Conservation (phyloP, 2,329 filamentous ascomycete species). For the Tolypocladium capitatum region DNA sequence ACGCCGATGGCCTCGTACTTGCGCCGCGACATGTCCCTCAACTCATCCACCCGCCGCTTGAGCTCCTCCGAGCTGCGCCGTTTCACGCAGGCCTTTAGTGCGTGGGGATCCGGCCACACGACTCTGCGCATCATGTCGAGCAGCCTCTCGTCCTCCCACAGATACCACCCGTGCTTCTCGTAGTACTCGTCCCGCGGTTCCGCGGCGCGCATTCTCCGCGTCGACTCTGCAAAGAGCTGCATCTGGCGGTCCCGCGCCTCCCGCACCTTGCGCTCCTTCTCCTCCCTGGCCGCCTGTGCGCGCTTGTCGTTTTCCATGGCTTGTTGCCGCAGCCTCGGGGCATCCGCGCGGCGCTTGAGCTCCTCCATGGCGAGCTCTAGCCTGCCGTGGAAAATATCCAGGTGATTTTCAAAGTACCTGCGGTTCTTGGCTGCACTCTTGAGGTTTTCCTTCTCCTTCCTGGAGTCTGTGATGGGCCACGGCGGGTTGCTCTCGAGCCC, state of each 20-base stretch:
- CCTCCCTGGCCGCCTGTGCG: not conserved
- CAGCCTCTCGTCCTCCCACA: conserved; percentile 14
- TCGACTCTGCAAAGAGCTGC: conserved; percentile 8
- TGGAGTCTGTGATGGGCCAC: not conserved
- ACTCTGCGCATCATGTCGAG: conserved; percentile 10
- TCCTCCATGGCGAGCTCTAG: not conserved
- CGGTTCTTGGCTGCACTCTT: not conserved
- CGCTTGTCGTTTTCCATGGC: not conserved
- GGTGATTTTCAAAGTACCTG: not conserved
- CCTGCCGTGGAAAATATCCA: not conserved
- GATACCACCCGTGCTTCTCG: conserved; percentile 11
- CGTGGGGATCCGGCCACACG: conserved; percentile 4
- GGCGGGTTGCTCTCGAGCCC: not conserved
- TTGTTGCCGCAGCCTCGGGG: not conserved
- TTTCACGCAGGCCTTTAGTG: conserved; percentile 7
- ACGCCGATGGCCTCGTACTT: conserved; percentile 8
- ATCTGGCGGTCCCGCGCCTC: conserved; percentile 2
- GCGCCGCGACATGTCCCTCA: conserved; percentile 9
- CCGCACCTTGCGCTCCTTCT: not conserved
- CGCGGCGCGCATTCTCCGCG: conserved; percentile 3
- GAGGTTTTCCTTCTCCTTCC: not conserved
- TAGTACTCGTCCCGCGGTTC: conserved; percentile 6
- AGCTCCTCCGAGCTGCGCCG: conserved; percentile 8
- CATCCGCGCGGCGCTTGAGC: not conserved
- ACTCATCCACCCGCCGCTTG: conserved; percentile 6